A percentile compares a stretch with the other conserved stretches of the same genome.
Conservation (phyloP, 768 basidiomycete species). For the Trametes cingulata region DNA sequence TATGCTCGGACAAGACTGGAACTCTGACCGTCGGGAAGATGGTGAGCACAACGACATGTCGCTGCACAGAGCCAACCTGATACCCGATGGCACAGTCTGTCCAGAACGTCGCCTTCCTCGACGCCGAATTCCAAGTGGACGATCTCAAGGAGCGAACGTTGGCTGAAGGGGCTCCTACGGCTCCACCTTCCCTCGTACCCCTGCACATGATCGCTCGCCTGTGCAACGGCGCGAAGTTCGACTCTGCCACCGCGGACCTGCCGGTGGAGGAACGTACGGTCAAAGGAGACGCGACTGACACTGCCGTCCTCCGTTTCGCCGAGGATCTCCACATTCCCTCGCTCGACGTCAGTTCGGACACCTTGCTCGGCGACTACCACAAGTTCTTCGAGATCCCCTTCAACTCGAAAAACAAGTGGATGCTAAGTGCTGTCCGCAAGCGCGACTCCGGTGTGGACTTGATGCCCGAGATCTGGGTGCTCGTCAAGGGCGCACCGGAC, state of each 20-base stretch:
- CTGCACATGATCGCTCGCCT: conserved; percentile 48
- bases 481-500: conserved; percentile 64
- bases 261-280: conserved; percentile 35
- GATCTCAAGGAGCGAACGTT: conserved; percentile 25
- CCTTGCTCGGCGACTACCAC: conserved; percentile 15
- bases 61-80: not conserved
- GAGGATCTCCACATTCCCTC: conserved; percentile 30
- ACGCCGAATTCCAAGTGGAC: conserved; percentile 25
- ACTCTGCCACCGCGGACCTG: conserved; percentile 29
- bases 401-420: conserved; percentile 56
- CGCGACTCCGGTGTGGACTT: conserved; percentile 5
- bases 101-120: conserved; percentile 42
- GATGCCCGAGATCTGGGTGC: conserved; percentile 38
- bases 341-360: conserved; percentile 2
- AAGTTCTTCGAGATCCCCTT: conserved; percentile 35
- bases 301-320: conserved; percentile 55
- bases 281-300: conserved; percentile 60
- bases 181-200: conserved; percentile 29
- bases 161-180: conserved; percentile 6
- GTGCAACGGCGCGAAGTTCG: conserved; percentile 60
- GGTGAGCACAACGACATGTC: conserved; percentile 29
- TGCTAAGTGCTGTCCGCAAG: conserved; percentile 45
- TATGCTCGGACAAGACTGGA: conserved; percentile 61
- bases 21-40: conserved; percentile 57
- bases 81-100: conserved; percentile 35